Evolutionary conservation across 208 protist genomes (phyloP).

Genomic region (Crithidia fasciculata): DNA sequence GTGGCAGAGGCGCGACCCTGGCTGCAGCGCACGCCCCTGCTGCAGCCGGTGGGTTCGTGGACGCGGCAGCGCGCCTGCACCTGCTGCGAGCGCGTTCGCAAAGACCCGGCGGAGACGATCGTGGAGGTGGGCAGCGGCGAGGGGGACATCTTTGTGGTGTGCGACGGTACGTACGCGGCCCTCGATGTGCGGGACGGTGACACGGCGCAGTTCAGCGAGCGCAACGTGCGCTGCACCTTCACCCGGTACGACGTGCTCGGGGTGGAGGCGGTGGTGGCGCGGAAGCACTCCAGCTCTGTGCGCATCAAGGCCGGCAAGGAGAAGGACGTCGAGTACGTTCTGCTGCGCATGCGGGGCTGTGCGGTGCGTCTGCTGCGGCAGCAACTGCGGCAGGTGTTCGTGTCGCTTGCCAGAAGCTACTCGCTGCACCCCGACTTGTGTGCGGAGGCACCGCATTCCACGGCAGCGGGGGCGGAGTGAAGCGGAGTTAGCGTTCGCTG

Average conservation of each 20-base stretch:
- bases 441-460: neutral
- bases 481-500: neutral
- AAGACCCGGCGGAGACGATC: slow-evolving; percentile 34
- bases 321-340: slow-evolving; percentile 17
- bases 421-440: slow-evolving; percentile 67
- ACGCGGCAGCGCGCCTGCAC: slow-evolving; percentile 56
- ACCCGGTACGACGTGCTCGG: slow-evolving; percentile 60
- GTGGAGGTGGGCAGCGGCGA: slow-evolving; percentile 38
- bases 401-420: slow-evolving; percentile 47
- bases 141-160: slow-evolving; percentile 48
- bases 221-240: slow-evolving; percentile 38
- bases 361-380: slow-evolving; percentile 50
- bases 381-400: slow-evolving; percentile 43
- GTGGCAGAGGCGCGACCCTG: slow-evolving; percentile 33
- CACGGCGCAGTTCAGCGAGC: slow-evolving; percentile 33
- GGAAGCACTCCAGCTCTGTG: slow-evolving; percentile 59
- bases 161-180: slow-evolving; percentile 46
- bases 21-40: slow-evolving; percentile 43
- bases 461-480: neutral
- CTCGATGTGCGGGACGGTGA: slow-evolving; percentile 37
- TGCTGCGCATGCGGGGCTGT: slow-evolving; percentile 39
- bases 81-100: slow-evolving; percentile 24
- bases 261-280: slow-evolving; percentile 53
- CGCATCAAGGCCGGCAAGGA: slow-evolving; percentile 47
- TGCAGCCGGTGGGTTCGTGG: slow-evolving; percentile 66